phyloP scores from a whole-genome alignment of 2,329 filamentous ascomycete species.

The Botryotinia narcissicola region DNA sequence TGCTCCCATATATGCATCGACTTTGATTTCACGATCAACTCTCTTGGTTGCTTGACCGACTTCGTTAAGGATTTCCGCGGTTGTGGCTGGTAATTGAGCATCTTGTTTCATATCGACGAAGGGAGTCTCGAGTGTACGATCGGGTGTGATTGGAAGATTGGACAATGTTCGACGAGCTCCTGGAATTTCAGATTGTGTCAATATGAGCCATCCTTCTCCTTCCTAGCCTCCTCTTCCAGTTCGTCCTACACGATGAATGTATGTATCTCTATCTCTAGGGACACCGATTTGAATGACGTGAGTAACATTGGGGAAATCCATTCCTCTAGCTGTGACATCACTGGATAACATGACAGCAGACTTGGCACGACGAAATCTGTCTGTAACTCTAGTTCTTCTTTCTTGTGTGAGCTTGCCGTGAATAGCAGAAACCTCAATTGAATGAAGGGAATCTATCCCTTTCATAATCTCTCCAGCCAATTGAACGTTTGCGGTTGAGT shows the following conservation, averaged over 20 bases:
- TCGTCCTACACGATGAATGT: conserved; percentile 74
- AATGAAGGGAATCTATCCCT: conserved; percentile 33
- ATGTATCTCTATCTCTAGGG: conserved; percentile 64
- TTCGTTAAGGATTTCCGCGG: conserved; percentile 34
- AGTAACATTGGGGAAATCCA: conserved; percentile 79
- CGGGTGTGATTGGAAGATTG: conserved; percentile 34
- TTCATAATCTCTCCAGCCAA: conserved; percentile 58
- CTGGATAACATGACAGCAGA: conserved; percentile 72
- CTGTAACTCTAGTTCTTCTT: conserved; percentile 66
- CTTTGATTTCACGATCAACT: conserved; percentile 31
- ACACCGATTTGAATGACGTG: conserved; percentile 73
- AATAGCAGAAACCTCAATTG: conserved; percentile 49
- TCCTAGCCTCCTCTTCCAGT: conserved; percentile 73
- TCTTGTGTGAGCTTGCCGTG: conserved; percentile 75
- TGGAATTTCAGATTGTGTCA: conserved; percentile 28
- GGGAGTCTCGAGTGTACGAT: conserved; percentile 32
- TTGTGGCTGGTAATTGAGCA: conserved; percentile 35
- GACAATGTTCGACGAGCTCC: conserved; percentile 30
- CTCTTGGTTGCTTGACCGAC: conserved; percentile 35
- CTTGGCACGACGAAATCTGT: conserved; percentile 63
- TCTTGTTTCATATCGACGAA: conserved; percentile 39
- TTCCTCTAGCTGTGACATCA: conserved; percentile 77
- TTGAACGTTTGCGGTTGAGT: conserved; percentile 70
- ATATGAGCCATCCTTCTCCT: conserved; percentile 55
- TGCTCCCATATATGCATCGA: conserved; percentile 32